Percentiles rank a stretch among this genome's conserved stretches.
phyloP scores from a whole-genome alignment of 192 early-diverging fungal species.

The Coemansia sp. region DNA sequence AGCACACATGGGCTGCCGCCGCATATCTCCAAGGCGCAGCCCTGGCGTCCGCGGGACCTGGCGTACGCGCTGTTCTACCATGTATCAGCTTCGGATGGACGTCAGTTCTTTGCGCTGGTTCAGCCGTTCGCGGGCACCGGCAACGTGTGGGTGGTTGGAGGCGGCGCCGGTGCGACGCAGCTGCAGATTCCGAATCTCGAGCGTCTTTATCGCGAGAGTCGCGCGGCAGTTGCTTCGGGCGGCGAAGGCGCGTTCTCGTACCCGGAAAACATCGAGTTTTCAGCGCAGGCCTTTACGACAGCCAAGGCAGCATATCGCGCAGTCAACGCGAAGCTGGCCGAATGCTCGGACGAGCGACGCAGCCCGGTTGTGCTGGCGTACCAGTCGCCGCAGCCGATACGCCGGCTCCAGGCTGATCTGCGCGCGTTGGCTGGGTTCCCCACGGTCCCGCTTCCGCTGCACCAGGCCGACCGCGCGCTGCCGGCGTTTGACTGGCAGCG shows the following conservation, averaged over 20 bases:
- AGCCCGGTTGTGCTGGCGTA: slow-evolving; percentile 74
- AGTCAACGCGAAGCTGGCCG: slow-evolving; percentile 61
- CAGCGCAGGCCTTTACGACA: slow-evolving; percentile 27
- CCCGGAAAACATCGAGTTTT: slow-evolving; percentile 34
- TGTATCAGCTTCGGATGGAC: slow-evolving; percentile 41
- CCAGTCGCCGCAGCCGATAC: slow-evolving; percentile 61
- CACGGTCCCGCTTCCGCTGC: slow-evolving; percentile 64
- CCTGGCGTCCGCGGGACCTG: slow-evolving; percentile 43
- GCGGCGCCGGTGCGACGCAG: slow-evolving; percentile 51
- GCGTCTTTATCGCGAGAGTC: slow-evolving; percentile 64
- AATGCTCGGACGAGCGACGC: slow-evolving; percentile 61
- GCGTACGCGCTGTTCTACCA: slow-evolving; percentile 82
- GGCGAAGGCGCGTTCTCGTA: slow-evolving; percentile 46
- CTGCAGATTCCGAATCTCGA: slow-evolving; percentile 73
- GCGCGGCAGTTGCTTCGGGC: slow-evolving; percentile 17
- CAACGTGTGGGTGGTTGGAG: slow-evolving; percentile 78
- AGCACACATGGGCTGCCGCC: slow-evolving; percentile 19
- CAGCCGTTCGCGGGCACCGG: slow-evolving; percentile 58
- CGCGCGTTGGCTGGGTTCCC: slow-evolving; percentile 70
- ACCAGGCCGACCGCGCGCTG: slow-evolving; percentile 69
- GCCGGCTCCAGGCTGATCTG: slow-evolving; percentile 56
- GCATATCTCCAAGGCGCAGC: slow-evolving; percentile 9
- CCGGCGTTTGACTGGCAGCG: slow-evolving; percentile 86
- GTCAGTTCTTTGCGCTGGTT: slow-evolving; percentile 68
- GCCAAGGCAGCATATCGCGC: slow-evolving; percentile 40